These are phyloP conservation scores for Cutaneotrichosporon sp. DNA, from an alignment of 1,284 basidiomycete species.

Conservation along the genomic window DNA sequence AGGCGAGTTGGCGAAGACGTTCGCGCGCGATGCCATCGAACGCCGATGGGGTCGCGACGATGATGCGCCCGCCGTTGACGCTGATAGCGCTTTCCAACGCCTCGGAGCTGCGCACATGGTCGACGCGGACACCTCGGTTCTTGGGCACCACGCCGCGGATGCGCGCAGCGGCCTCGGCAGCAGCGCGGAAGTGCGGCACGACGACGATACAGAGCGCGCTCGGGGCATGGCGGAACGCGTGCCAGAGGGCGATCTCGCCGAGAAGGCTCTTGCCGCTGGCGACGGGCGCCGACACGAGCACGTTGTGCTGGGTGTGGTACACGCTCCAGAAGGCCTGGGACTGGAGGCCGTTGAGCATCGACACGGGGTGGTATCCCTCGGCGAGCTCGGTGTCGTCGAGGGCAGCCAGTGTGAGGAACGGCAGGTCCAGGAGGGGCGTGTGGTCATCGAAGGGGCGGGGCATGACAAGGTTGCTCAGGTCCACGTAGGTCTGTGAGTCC, in stretches of 20 bases:
- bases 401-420: slow-evolving; percentile 67
- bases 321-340: slow-evolving; percentile 87
- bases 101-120: slow-evolving; percentile 27
- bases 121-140: slow-evolving; percentile 32
- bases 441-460: slow-evolving; percentile 67
- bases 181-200: slow-evolving; percentile 46
- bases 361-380: slow-evolving; percentile 56
- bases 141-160: slow-evolving; percentile 40
- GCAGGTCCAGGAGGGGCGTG: slow-evolving; percentile 74
- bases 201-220: slow-evolving; percentile 46
- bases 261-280: slow-evolving; percentile 80
- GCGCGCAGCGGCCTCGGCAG: slow-evolving; percentile 46
- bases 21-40: slow-evolving; percentile 36
- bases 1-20: slow-evolving; percentile 30
- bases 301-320: slow-evolving; percentile 68
- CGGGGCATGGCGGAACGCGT: slow-evolving; percentile 44
- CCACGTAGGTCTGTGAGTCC: slow-evolving; percentile 69
- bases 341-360: slow-evolving; percentile 80
- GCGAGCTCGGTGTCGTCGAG: slow-evolving; percentile 60
- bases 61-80: slow-evolving; percentile 32
- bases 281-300: slow-evolving; percentile 78
- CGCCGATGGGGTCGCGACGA: slow-evolving; percentile 50
- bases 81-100: slow-evolving; percentile 33
- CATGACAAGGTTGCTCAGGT: slow-evolving; percentile 73
- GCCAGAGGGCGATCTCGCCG: slow-evolving; percentile 70